A percentile compares a stretch with the other conserved stretches of the same genome.
Conservation (phyloP, 352 stramenopile species). For the Phytophthora kernoviae region DNA sequence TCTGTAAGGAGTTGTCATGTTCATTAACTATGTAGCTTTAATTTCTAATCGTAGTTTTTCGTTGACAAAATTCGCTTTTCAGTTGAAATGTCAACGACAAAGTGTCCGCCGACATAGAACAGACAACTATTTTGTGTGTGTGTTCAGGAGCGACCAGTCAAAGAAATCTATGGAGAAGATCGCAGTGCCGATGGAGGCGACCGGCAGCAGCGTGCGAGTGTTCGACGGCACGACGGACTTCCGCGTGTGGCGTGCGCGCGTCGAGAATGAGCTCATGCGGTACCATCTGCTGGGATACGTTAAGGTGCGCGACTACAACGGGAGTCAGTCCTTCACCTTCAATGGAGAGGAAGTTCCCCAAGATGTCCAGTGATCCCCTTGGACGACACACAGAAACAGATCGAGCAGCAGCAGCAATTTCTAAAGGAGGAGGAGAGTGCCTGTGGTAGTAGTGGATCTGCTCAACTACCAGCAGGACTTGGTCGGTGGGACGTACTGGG, state of each 20-base stretch:
- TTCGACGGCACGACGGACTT: slow-evolving; percentile 58
- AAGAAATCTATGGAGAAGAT: not conserved
- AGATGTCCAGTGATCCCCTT: slow-evolving; percentile 27
- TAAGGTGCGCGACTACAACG: slow-evolving; percentile 47
- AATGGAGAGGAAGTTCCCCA: slow-evolving; percentile 50
- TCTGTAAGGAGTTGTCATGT: not conserved
- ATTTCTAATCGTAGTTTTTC: not conserved
- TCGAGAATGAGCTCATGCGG: slow-evolving; percentile 59
- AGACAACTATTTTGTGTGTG: too few species aligned
- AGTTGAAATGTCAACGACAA: too few species aligned
- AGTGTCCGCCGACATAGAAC: too few species aligned
- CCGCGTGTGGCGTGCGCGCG: slow-evolving; percentile 43
- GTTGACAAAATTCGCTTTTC: not conserved
- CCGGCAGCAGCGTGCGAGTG: slow-evolving; percentile 24
- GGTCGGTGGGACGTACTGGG: slow-evolving; percentile 42
- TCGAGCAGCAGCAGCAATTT: slow-evolving; percentile 7
- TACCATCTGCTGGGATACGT: slow-evolving; percentile 59
- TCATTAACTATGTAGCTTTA: not conserved
- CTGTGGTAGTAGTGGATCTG: slow-evolving; percentile 1
- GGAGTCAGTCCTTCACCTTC: slow-evolving; percentile 47
- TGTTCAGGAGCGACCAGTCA: not conserved
- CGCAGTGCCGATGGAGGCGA: slow-evolving; percentile 11
- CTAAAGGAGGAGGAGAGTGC: slow-evolving; percentile 26
- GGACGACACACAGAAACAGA: slow-evolving; percentile 12
- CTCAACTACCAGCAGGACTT: slow-evolving; percentile 18